These are phyloP conservation scores for Daphne laureola DNA, from an alignment of 441 rosid genomes.

Conservation along the genomic window DNA sequence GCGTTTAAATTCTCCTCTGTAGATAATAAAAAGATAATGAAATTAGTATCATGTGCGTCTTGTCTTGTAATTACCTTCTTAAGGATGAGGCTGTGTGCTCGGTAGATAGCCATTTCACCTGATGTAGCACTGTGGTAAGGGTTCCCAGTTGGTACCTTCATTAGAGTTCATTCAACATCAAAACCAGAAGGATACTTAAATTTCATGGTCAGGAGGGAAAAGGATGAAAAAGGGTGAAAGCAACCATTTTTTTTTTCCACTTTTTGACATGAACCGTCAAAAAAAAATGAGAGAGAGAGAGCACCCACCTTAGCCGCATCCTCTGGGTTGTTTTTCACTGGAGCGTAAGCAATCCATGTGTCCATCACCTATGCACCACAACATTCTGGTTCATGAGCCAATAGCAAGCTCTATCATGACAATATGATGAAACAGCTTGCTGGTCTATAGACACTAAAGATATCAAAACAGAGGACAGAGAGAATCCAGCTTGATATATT, in stretches of 20 bases:
- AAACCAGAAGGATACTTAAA: neutral
- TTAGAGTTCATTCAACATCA: neutral
- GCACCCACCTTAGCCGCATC: conserved; percentile 53
- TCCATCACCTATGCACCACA: conserved; percentile 52
- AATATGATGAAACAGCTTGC: neutral
- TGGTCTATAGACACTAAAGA: neutral
- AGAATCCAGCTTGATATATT: conserved; percentile 13
- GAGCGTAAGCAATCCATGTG: conserved; percentile 33
- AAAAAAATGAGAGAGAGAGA: too few species aligned
- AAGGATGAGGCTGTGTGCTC: conserved; percentile 67
- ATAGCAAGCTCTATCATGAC: conserved; percentile 11
- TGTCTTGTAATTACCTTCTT: conserved; percentile 32
- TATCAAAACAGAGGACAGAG: conserved; percentile 2
- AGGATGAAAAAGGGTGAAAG: too few species aligned
- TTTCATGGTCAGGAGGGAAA: neutral
- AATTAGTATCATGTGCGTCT: neutral
- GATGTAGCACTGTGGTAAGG: conserved; percentile 95
- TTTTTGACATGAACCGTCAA: too few species aligned
- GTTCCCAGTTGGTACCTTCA: conserved; percentile 80
- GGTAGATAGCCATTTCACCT: conserved; percentile 86
- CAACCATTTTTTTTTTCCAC: too few species aligned
- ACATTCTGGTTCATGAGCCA: conserved; percentile 7
- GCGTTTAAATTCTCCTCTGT: neutral
- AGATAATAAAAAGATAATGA: neutral
- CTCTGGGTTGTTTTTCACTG: conserved; percentile 31